Percentiles rank a stretch among this genome's conserved stretches.
Conservation (phyloP, 306 rosid species). For the Senna tora region DNA sequence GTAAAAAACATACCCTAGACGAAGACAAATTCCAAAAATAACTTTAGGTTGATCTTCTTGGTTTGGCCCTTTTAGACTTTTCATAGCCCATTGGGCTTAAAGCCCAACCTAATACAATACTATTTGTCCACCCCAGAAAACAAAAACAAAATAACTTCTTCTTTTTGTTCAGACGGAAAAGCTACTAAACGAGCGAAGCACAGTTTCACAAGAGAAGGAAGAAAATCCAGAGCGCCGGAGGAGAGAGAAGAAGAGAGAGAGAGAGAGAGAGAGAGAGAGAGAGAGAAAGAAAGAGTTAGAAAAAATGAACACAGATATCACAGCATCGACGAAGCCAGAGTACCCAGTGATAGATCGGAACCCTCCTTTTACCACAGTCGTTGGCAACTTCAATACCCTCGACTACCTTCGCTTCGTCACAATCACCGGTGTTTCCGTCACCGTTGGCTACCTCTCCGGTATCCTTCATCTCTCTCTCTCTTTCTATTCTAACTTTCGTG, state of each 20-base stretch:
- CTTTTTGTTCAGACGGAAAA: neutral
- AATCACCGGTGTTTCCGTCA: constrained; percentile 90
- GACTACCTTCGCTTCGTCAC: constrained; percentile 87
- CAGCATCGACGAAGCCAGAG: constrained; percentile 88
- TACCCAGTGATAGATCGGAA: constrained; percentile 88
- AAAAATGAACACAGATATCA: constrained; percentile 90
- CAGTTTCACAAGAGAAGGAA: neutral
- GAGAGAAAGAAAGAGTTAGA: neutral
- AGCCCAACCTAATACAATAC: no score
- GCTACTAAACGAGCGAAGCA: neutral
- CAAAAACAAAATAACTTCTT: neutral
- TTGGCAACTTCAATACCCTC: constrained; percentile 79
- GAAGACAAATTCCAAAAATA: no score
- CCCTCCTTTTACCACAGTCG: constrained; percentile 90
- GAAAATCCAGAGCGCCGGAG: neutral
- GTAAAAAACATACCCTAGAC: no score
- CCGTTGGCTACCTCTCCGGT: constrained; percentile 97
- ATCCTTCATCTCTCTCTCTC: no score
- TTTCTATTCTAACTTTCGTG: neutral
- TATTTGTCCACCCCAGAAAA: no score
- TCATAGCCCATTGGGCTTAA: no score
- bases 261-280: neutral
- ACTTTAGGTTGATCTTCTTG: no score
- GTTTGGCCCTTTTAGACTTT: no score
- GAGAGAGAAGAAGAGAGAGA: constrained; percentile 9